Evolutionary conservation across 768 basidiomycete species (phyloP).

Genomic region (Calocybe gangraenosa): DNA sequence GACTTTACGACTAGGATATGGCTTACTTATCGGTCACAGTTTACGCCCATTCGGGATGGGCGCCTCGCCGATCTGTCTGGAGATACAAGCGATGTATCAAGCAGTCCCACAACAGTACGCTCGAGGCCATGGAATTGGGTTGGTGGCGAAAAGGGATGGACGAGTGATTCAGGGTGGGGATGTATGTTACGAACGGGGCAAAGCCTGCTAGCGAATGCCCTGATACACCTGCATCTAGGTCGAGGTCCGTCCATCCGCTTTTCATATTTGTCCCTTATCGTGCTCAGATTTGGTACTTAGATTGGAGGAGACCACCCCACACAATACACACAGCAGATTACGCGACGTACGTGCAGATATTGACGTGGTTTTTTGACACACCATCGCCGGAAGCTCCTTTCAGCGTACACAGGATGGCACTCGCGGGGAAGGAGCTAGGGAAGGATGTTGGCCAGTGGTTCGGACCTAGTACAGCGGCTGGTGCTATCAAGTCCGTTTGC

Average conservation of each 20-base stretch:
- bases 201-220: slow-evolving; percentile 73
- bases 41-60: slow-evolving; percentile 72
- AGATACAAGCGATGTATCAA: slow-evolving; percentile 19
- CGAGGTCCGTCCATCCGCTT: slow-evolving; percentile 13
- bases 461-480: slow-evolving; percentile 95
- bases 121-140: slow-evolving; percentile 58
- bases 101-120: slow-evolving; percentile 24
- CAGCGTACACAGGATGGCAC: slow-evolving; percentile 93
- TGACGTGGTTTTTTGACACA: slow-evolving; percentile 95
- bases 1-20: slow-evolving; percentile 89
- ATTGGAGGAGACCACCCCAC: slow-evolving; percentile 78
- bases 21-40: slow-evolving; percentile 90
- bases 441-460: slow-evolving; percentile 98
- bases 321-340: slow-evolving; percentile 60
- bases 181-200: slow-evolving; percentile 92
- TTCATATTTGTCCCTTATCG: neutral
- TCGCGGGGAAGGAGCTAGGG: slow-evolving; percentile 91
- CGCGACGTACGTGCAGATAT: slow-evolving; percentile 83
- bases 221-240: slow-evolving; percentile 72
- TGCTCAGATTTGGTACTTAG: slow-evolving; percentile 32
- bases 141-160: slow-evolving; percentile 74
- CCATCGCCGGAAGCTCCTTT: slow-evolving; percentile 84
- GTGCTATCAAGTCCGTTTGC: slow-evolving; percentile 76
- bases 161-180: slow-evolving; percentile 85
- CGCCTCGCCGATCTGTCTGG: slow-evolving; percentile 31